Base-by-base conservation (phyloP, 2,329 filamentous ascomycete species). In the Ceratocystis lukuohia region DNA sequence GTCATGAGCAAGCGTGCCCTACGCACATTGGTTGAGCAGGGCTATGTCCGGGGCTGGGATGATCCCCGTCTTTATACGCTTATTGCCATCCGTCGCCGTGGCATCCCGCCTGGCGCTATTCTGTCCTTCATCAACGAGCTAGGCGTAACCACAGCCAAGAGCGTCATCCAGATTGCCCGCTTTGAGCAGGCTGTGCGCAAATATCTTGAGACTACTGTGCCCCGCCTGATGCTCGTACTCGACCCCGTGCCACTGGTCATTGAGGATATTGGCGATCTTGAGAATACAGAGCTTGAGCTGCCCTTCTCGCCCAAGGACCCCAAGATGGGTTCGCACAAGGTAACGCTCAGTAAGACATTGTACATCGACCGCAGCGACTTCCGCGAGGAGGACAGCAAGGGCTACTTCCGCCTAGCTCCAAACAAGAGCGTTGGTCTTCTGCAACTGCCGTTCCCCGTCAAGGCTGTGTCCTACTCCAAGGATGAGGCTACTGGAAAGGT, bases 81-180 rank as follows among this genome's bases (percentile, higher is more conserved):
- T 20, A 91, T 93, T 68, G 91, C 84, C 1, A 83, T 96, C 62
- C 87, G 89, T 65, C 84, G 93, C 64, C 84, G 92, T 67, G 93
- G 93, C 73, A 84, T 96, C 0, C 93, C 93, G 0, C 91, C 93
- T 0, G 89, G 89, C 28, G 92, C 91, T 1, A 88, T 96, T 68
- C 83, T 96, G 67, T 87, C 89, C 65, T 97, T 96, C 71, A 86
- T 96, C 68, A 90, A 91, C 70, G 91, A 96, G 75, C 84, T 96
- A 22, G 93, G 92, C 41, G 91, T 96, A 48, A 96, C 92, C 0
- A 95, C 91, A 45, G 82, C 87, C 48, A 84, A 84, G 64, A 88
- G 88, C 2, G 85, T 89, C 69, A 96, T 96, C 71, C 85, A 93
- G 74, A 86, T 90, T 61, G 77, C 82, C 66, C 86, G 88, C n/a